Evolutionary conservation across 1,284 basidiomycete genomes (phyloP).

Genomic region (Fomes fomentarius): DNA sequence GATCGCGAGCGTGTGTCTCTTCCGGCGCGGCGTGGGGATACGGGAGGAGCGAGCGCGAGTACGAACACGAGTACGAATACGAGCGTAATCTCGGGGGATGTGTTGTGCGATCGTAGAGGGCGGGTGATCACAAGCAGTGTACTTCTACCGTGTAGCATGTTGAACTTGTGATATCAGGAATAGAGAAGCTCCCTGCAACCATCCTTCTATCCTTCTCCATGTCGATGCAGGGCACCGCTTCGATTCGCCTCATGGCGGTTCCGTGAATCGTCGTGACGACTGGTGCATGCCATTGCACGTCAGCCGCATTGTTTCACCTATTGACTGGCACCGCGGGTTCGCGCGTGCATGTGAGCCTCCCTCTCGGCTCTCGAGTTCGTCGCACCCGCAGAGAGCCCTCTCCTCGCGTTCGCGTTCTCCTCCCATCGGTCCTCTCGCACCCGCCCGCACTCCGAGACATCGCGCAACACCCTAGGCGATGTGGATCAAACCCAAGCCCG

Average conservation of each 20-base stretch:
- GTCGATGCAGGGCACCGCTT: too few species aligned
- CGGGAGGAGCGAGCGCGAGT: neutral
- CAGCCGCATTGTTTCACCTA: neutral
- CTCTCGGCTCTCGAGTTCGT: too few species aligned
- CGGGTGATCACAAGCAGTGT: slow-evolving; percentile 8
- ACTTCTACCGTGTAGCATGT: too few species aligned
- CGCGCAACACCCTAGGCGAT: neutral
- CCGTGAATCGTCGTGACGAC: neutral
- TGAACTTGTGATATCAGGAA: neutral
- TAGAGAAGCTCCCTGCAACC: neutral
- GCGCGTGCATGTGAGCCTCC: neutral
- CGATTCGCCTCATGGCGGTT: neutral
- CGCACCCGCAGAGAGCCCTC: too few species aligned
- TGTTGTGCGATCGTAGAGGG: too few species aligned
- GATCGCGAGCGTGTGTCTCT: neutral
- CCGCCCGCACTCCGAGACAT: neutral
- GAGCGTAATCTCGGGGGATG: too few species aligned
- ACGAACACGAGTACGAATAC: too few species aligned
- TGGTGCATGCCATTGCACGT: neutral
- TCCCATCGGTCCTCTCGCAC: neutral
- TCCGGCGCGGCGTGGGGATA: too few species aligned
- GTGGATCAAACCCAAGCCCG: slow-evolving; percentile 2
- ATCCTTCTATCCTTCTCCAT: neutral
- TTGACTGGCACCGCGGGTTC: neutral
- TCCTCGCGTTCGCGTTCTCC: too few species aligned